Base-by-base conservation (phyloP, 768 basidiomycete species). In the Auriscalpium vulgare region DNA sequence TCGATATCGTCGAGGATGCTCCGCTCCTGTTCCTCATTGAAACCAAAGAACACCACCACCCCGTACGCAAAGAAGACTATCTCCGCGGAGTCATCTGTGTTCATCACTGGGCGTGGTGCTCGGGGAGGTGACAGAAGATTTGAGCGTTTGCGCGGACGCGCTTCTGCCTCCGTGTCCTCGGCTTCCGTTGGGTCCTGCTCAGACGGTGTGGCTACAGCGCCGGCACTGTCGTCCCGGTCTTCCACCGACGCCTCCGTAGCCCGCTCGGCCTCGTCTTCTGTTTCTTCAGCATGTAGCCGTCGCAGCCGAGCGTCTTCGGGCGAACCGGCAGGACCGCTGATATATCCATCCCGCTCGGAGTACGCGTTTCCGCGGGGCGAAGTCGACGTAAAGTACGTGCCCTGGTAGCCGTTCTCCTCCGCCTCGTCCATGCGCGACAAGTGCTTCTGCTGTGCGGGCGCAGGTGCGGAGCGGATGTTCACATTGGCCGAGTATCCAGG, bases 31-130 rank as follows among this genome's bases (percentile, higher is more conserved):
- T 71, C 66, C 66, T 94, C 92, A 2, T 77, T 70, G 53, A 97
- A 75, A 1, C 95, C 95, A 67, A 94, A 94, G 70, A 97, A 97
- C 0, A 97, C 94, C 0, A 82, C 83, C 1, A 97, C 95, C 16
- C 95, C 95, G 66, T 95, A 91, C 37, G 84, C 80, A 57, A 92
- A 91, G 67, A 91, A 89, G 8, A 91, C 77, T 0, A 78, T 86
- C 65, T 91, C 88, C 0, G 83, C 88, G 37, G 86, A 74, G 14
- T 81, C 78, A 9, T 81, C 79, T 17, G 79, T 77, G 16, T 62
- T 56, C 0, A 43, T 55, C 50, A 21, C 40, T 5, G 40, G 4
- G 40, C 8, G 53, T 37, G 19, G 49, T 29, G 47, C 19, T 11
- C 13, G 46, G n/a, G 11, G 8, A 19, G 21, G 51, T 21, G 17